A percentile compares a stretch with the other conserved stretches of the same genome.
phyloP scores from a whole-genome alignment of 306 rosid genomes.

The Casuarina equisetifolia region DNA sequence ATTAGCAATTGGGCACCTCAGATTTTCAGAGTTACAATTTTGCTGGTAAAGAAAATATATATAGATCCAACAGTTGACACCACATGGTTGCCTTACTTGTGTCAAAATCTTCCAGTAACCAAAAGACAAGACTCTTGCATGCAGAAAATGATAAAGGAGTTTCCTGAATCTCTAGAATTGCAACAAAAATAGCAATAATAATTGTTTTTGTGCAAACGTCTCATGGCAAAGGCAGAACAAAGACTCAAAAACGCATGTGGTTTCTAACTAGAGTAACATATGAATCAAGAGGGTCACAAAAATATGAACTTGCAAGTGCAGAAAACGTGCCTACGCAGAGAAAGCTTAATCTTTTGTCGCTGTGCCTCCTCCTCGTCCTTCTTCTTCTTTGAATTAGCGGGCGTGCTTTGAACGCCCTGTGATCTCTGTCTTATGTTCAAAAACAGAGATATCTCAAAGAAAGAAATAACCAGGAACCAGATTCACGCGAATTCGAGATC shows the following conservation, averaged over 20 bases:
- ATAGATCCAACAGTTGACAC: not conserved
- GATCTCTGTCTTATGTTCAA: not conserved
- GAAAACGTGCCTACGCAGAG: not conserved
- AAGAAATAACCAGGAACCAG: not conserved
- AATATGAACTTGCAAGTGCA: too few species aligned
- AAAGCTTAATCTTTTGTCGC: not conserved
- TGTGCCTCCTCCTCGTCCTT: not conserved
- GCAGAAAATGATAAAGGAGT: not conserved
- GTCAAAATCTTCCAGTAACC: not conserved
- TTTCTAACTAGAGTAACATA: not conserved
- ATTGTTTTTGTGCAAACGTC: too few species aligned
- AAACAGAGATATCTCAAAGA: not conserved
- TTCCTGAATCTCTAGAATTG: not conserved
- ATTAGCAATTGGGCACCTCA: not conserved
- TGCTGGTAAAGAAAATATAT: not conserved
- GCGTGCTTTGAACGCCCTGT: not conserved
- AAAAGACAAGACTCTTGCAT: not conserved
- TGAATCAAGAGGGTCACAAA: not conserved
- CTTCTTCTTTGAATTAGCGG: not conserved
- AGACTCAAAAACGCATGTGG: conserved; percentile 2
- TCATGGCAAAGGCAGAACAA: not conserved
- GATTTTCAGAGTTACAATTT: not conserved
- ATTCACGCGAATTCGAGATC: not conserved
- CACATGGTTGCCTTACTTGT: not conserved
- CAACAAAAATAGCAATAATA: not conserved